Evolutionary conservation across 106 monocot species (phyloP), one percentile per base, ranked within the genome.

Genomic region (Apostasia shenzhenica): DNA sequence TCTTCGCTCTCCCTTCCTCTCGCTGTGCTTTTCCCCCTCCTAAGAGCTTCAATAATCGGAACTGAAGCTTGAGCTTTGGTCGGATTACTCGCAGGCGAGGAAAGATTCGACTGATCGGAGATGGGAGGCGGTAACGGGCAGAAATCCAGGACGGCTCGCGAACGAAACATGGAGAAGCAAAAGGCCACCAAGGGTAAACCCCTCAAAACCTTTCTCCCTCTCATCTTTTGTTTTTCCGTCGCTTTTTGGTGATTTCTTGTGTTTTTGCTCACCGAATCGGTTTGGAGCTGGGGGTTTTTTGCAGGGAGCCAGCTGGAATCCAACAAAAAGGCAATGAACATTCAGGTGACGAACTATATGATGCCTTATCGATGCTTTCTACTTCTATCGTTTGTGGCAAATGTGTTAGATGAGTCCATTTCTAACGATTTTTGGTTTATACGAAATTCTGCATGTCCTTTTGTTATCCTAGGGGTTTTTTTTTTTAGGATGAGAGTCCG

Each of bases 121-220:
- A 93, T 93, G 88, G 92, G 92, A 14, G 86, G 93, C 41, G 89
- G 93, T 45, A 89, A 89, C 70, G 89, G 82, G 14, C 86, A 89
- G 81, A 93, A 93, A 72, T 58, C 92, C 67, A 93, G 76, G 92
- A 93, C 81, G 88, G 92, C 92, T 45, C 78, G 92, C 51, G 92
- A 93, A 83, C 83, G 42, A 72, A 88, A 85, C 72, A 1, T 64
- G 48, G 92, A 88, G 83, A 93, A 93, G 85, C 68, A 75, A 48
- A 88, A 80, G 48, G 75, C 60, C 39, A 2, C 75, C 50, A 90
- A 85, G 65, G 89, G 89, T 85, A 50, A n/a, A 14, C 14, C 5
- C 42, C n/a, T 10, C 42, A 1, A 62, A n/a, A 60, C 38, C 39
- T 58, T 12, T n/a, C 54, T n/a, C 8, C 47, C 38, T 47, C 9